These are phyloP conservation scores for Scleroderma citrinum DNA, from an alignment of 768 basidiomycete genomes.

Conservation along the genomic window DNA sequence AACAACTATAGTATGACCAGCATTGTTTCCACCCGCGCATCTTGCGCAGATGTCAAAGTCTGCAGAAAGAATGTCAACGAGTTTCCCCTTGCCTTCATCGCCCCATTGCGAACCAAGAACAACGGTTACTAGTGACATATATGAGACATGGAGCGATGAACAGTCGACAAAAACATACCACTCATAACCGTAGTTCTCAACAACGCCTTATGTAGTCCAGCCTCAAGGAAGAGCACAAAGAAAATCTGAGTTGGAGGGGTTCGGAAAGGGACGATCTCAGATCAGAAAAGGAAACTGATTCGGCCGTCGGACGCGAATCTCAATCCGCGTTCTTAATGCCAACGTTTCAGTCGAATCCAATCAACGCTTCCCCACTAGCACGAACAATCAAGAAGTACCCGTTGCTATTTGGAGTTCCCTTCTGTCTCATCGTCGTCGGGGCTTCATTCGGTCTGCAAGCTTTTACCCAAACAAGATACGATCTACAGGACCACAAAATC, in stretches of 20 bases:
- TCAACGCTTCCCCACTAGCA: slow-evolving; percentile 37
- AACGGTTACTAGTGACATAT: slow-evolving; percentile 44
- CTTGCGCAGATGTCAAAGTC: slow-evolving; percentile 90
- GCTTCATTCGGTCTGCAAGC: slow-evolving; percentile 79
- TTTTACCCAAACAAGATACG: slow-evolving; percentile 89
- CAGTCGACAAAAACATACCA: slow-evolving; percentile 10
- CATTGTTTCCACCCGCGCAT: slow-evolving; percentile 98
- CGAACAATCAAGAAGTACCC: slow-evolving; percentile 53
- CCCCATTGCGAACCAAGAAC: slow-evolving; percentile 91
- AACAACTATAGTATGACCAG: slow-evolving; percentile 96
- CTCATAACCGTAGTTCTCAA: slow-evolving; percentile 14
- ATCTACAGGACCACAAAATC: slow-evolving; percentile 76
- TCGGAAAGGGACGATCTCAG: not conserved
- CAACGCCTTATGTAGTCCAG: not conserved
- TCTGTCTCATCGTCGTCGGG: slow-evolving; percentile 77
- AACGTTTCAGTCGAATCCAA: slow-evolving; percentile 44
- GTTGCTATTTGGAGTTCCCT: slow-evolving; percentile 78
- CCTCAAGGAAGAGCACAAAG: slow-evolving; percentile 6
- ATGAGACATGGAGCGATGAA: slow-evolving; percentile 9
- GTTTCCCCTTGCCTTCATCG: slow-evolving; percentile 91
- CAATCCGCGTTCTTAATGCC: slow-evolving; percentile 32
- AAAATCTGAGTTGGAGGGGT: not conserved
- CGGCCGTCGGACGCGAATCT: no score
- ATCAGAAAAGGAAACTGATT: not conserved
- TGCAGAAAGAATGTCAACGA: slow-evolving; percentile 92